Base-by-base conservation (phyloP, 306 rosid genomes). In the Dryas octopetala region DNA sequence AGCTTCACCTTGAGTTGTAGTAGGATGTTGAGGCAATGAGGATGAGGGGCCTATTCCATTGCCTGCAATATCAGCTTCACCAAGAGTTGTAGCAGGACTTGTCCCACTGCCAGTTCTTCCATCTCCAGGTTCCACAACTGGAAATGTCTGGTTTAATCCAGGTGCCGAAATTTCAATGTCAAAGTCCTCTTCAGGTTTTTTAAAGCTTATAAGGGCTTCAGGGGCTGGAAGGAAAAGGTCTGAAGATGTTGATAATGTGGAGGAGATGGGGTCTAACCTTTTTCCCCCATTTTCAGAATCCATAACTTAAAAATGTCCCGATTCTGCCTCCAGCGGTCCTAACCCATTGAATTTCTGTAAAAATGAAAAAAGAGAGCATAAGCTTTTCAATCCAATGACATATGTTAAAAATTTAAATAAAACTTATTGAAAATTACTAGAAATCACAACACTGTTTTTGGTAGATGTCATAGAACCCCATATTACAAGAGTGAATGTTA, bases 251-350 rank as follows among this genome's bases (percentile, higher is more conserved):
- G 72, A n/a, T 19, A 40, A 10, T 14, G 81, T 4, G 15, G 72
- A 63, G 64, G 58, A 50, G 4, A 74, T 49, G n/a, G 50, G 47
- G 54, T 50, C 71, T 70, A 48, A 66, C 11, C 71, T 54, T 43
- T 71, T 65, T 26, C 62, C 17, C 10, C 63, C 81, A 70, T 72
- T 65, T 55, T 19, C 78, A 14, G 60, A 26, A 58, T 84, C 85
- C 88, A 82, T 83, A 40, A 40, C 78, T 52, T 57, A 49, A 51
- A 66, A 26, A 40, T 8, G 9, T 69, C 74, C 66, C 78, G 53
- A 55, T 79, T 51, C 77, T 70, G 43, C 44, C 60, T 84, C 74
- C 68, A 65, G 47, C 61, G 26, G 38, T 85, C 82, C 13, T 48
- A 45, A 40, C 57, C 14, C 66, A 75, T 75, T 38, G 32, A 43